Evolutionary conservation across 2,329 filamentous ascomycete genomes (phyloP), one percentile per base, ranked within the genome.

Genomic region (Cladosporium oxysporum): DNA sequence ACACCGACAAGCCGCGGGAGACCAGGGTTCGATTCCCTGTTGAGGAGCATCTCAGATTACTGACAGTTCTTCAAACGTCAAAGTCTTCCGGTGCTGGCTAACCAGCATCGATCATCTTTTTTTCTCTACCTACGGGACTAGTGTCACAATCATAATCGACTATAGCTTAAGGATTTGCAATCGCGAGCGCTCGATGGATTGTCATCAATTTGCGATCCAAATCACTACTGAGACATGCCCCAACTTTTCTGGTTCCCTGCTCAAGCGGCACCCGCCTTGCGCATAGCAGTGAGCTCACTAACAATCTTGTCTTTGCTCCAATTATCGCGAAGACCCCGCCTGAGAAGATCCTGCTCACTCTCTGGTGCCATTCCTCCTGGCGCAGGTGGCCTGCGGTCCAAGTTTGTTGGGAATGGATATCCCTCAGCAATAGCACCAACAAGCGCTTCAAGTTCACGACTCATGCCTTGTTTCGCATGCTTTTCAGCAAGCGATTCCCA

Each of bases 371-470:
- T 87, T 0, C 83, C 85, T 52, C 82, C 82, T 0, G 82, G 82
- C 33, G 80, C 82, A 0, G 87, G 87, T 1, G 85, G 82, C 58
- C 86, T 80, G 2, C 76, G 80, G 71, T 89, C 86, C 58, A 89
- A 69, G 73, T 89, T 88, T 6, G 86, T 88, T 0, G 86, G 86
- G 67, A 89, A 89, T 1, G 86, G 83, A 73, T 88, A 88, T 0
- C 85, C 87, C 37, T 88, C 83, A 0, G 78, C 84, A 5, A 88
- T 76, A 14, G 84, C 83, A 4, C 77, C 73, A 0, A 88, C 74
- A 37, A 86, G 79, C 2, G 83, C 79, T 66, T 78, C 76, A 3
- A 86, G 75, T 66, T 80, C 77, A 0, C 76, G 74, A 65, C 76
- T 82, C 64, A 81, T 31, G 0, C 81, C 80, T 26, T 81, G 70